phyloP scores from a whole-genome alignment of 805 yeast genomes.

The Saccharomyces jurei region DNA sequence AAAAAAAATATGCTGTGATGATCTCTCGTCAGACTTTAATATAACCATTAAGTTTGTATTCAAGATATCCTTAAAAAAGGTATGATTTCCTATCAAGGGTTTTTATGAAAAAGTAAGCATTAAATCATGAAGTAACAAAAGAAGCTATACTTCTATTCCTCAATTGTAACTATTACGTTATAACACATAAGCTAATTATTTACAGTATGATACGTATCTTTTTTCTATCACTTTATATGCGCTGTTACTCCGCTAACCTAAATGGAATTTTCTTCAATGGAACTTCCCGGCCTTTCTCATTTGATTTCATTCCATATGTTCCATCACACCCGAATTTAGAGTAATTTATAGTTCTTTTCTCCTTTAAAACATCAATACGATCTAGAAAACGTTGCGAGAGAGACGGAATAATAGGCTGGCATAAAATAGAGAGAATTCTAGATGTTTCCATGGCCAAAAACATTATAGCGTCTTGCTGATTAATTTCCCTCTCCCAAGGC shows the following conservation, averaged over 20 bases:
- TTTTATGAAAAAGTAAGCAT: not conserved
- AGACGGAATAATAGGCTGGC: constrained; percentile 68
- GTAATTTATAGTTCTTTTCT: constrained; percentile 36
- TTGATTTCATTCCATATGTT: constrained; percentile 52
- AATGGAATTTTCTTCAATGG: constrained; percentile 36
- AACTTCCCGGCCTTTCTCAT: constrained; percentile 39
- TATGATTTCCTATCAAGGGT: not conserved
- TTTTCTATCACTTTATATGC: not conserved
- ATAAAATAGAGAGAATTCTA: constrained; percentile 56
- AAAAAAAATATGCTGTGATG: not conserved
- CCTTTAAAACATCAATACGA: constrained; percentile 46
- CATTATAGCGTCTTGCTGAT: constrained; percentile 47
- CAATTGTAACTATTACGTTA: not conserved
- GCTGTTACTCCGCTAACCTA: not conserved
- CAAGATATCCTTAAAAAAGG: not conserved
- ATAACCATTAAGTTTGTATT: not conserved
- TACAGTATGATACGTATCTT: not conserved
- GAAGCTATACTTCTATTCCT: not conserved
- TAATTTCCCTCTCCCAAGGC: constrained; percentile 59
- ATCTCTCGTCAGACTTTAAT: not conserved
- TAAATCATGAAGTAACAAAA: not conserved
- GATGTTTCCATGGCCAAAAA: constrained; percentile 62
- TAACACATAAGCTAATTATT: not conserved
- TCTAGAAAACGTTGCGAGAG: constrained; percentile 51
- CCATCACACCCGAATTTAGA: constrained; percentile 51